Base-by-base conservation (phyloP, 768 basidiomycete genomes). In the Kwoniella botswanensis region DNA sequence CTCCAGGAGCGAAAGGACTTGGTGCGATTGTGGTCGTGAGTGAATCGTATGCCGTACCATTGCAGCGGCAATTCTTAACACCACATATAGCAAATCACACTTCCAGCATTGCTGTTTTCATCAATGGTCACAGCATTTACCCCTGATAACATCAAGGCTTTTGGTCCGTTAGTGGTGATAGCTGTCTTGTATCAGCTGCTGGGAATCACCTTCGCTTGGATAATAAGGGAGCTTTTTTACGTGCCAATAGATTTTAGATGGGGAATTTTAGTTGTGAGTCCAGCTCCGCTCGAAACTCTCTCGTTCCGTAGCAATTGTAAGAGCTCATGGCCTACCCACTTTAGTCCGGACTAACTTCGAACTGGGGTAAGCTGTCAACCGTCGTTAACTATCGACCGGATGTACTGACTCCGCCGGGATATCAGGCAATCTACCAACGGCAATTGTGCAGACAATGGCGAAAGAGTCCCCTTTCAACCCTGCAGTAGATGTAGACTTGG, bases 111-210 rank as follows among this genome's bases (percentile, higher is more conserved):
- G n/a, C 84, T 88, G 10, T 88, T 88, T 72, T 81, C 85, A 1
- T 86, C 85, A 62, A 86, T 88, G 72, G 86, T 88, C 7, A 83
- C 86, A 2, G 84, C 86, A 0, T 87, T 88, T 80, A 86, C 85
- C 1, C 77, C 82, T 12, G 73, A 84, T 12, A 88, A 88, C 63
- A 82, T 86, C 61, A 82, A 85, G 9, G 85, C 86, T 3, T 79
- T 87, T 26, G 87, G 86, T 2, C 86, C 87, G 7, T 77, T 87
- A 24, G 82, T 84, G 42, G 71, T 87, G 59, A 80, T 84, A 11
- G 86, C 85, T 0, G 76, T 85, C 44, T 70, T 86, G 13, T 88
- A 87, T 74, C 57, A 75, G 60, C 4, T 74, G 11, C 21, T 76
- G 26, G 82, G 82, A 12, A 54, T 67, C 43, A 22, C 82, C 4